Evolutionary conservation across 2,329 filamentous ascomycete species (phyloP).

Genomic region (Alternaria sp.): DNA sequence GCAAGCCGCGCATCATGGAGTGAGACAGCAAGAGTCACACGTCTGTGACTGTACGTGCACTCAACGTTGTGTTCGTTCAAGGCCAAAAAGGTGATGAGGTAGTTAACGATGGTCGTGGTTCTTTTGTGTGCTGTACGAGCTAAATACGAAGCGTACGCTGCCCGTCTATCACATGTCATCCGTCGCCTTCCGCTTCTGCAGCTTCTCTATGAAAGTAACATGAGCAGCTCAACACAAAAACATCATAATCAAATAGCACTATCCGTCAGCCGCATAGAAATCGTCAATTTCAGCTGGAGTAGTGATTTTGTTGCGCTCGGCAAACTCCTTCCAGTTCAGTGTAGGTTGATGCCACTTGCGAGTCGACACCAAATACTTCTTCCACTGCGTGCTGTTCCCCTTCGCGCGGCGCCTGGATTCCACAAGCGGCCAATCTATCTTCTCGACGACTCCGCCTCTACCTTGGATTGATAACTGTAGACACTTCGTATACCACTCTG

Average conservation of each 20-base stretch:
- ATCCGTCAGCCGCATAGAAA: constrained; percentile 2
- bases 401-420: constrained; percentile 11
- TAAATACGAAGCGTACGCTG: not conserved
- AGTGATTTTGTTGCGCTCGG: constrained; percentile 27
- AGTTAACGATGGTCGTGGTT: not conserved
- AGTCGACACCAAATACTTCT: constrained; percentile 5
- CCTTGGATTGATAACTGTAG: constrained; percentile 33
- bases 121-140: not conserved
- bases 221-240: not conserved
- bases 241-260: not conserved
- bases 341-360: constrained; percentile 32
- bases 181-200: not conserved
- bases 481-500: constrained; percentile 32
- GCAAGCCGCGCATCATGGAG: constrained; percentile 16
- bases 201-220: not conserved
- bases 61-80: not conserved
- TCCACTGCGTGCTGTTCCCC: constrained; percentile 16
- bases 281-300: constrained; percentile 17
- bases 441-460: constrained; percentile 25
- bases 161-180: not conserved
- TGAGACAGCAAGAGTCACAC: constrained; percentile 22
- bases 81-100: not conserved
- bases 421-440: constrained; percentile 30
- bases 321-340: constrained; percentile 37
- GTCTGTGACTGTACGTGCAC: constrained; percentile 20